Base-by-base conservation (phyloP, 164 flowering plant genomes). In the Magnolia officinalis region DNA sequence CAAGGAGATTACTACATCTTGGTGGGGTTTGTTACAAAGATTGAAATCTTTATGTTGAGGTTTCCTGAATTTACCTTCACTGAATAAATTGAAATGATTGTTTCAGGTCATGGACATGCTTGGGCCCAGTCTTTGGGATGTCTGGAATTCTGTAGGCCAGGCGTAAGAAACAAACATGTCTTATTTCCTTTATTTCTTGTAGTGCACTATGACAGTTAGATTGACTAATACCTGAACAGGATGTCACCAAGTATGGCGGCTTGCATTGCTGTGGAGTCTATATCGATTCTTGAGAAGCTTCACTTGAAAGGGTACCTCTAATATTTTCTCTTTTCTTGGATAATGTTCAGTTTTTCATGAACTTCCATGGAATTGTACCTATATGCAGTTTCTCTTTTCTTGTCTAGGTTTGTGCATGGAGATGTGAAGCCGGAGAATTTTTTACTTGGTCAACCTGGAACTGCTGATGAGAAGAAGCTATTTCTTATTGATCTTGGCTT, bases 401-500 rank as follows among this genome's bases (percentile, higher is more conserved):
- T 55, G 52, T 64, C 67, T 66, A 95, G 98, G 75, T 95, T 86
- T 89, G 98, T 95, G 81, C 98, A 95, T 83, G 98, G 98, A 76
- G 98, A 95, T 82, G 98, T 95, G 75, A 95, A 95, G 82, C 98
- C 98, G 55, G 98, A 95, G 74, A 95, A 95, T 63, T 95, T 95
- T 81, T 79, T 95, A 55, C 98, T 95, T 81, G 98, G 98, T 85
- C 98, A 86, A 75, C 94, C 94, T 71, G 93, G 90, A 79, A 77
- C 89, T 6, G 76, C 84, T 76, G 93, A 95, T 72, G 97, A 90
- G 78, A 95, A 95, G 85, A 95, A 93, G 84, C 85, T 95, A 10
- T 95, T 81, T 83, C 92, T 95, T 55, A 85, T 95, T 77, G 98
- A 95, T 86, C 97, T 95, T 81, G 98, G 98, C 68, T 84, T 95